Evolutionary conservation across 2,329 filamentous ascomycete genomes (phyloP).

Genomic region (Ophiocordyceps sinensis): DNA sequence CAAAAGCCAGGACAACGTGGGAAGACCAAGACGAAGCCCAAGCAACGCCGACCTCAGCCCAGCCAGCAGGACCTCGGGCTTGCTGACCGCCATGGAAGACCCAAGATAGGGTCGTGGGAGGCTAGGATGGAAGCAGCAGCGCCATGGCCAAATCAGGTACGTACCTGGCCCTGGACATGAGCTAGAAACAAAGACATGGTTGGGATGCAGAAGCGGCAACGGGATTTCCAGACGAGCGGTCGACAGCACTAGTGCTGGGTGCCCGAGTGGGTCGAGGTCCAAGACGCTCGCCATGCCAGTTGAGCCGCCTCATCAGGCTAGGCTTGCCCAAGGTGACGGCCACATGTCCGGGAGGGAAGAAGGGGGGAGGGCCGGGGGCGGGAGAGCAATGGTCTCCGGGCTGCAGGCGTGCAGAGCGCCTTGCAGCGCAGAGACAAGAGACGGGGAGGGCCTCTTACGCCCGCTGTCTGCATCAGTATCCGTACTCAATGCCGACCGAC

Average conservation of each 20-base stretch:
- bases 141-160: background rate
- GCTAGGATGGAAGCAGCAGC: background rate
- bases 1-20: too few species aligned
- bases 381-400: slow-evolving; percentile 4
- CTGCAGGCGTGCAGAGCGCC: slow-evolving; percentile 1
- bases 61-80: background rate
- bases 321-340: background rate
- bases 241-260: slow-evolving; percentile 2
- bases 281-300: slow-evolving; percentile 1
- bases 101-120: background rate
- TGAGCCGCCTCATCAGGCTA: slow-evolving; percentile 1
- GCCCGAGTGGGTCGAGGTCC: slow-evolving; percentile 4
- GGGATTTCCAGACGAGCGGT: slow-evolving; percentile 7
- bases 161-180: background rate
- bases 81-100: background rate
- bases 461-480: background rate
- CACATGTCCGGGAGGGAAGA: slow-evolving; percentile 1
- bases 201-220: slow-evolving; percentile 5
- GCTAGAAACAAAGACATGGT: background rate
- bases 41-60: too few species aligned
- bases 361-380: background rate
- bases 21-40: too few species aligned
- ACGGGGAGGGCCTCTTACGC: background rate
- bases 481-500: too few species aligned
- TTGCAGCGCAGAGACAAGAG: slow-evolving; percentile 1